Conservation (phyloP, 2,329 filamentous ascomycete genomes). For the Aspergillus novofumigatus region DNA sequence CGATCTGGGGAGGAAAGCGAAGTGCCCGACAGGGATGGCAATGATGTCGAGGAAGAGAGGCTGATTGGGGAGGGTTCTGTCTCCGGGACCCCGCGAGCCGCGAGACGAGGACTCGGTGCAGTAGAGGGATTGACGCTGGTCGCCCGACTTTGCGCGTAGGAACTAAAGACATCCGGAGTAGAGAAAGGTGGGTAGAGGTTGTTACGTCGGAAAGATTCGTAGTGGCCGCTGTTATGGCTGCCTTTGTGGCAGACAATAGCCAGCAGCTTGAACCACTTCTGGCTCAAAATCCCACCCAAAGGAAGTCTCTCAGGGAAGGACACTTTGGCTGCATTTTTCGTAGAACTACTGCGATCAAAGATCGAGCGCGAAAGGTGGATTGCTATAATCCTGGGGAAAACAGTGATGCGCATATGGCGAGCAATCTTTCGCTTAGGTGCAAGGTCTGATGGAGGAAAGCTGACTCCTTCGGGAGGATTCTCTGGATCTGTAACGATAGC, state of each 20-base stretch:
- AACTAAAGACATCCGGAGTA: slow-evolving; percentile 74
- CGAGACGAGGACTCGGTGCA: slow-evolving; percentile 35
- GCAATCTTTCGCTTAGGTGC: slow-evolving; percentile 81
- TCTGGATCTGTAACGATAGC: slow-evolving; percentile 82
- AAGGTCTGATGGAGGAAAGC: slow-evolving; percentile 67
- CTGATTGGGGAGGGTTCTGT: slow-evolving; percentile 25
- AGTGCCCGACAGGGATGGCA: slow-evolving; percentile 30
- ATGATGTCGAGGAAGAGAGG: slow-evolving; percentile 32
- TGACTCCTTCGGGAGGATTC: slow-evolving; percentile 64
- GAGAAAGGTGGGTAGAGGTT: slow-evolving; percentile 74
- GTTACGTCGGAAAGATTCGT: slow-evolving; percentile 91
- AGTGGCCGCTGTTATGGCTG: slow-evolving; percentile 92
- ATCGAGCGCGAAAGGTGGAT: slow-evolving; percentile 92
- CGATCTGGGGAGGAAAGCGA: slow-evolving; percentile 20
- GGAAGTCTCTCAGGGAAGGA: slow-evolving; percentile 83
- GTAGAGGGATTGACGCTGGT: slow-evolving; percentile 50
- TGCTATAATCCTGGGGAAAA: slow-evolving; percentile 84
- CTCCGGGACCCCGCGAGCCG: slow-evolving; percentile 31
- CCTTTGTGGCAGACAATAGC: slow-evolving; percentile 92
- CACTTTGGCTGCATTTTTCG: slow-evolving; percentile 93
- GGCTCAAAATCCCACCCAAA: slow-evolving; percentile 72
- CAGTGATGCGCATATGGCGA: slow-evolving; percentile 79
- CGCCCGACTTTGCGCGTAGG: slow-evolving; percentile 62
- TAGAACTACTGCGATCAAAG: slow-evolving; percentile 73
- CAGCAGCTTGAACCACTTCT: slow-evolving; percentile 77